Percentiles rank a stretch among this genome's conserved stretches.
Conservation (phyloP, 306 rosid species). For the Dryas octopetala region DNA sequence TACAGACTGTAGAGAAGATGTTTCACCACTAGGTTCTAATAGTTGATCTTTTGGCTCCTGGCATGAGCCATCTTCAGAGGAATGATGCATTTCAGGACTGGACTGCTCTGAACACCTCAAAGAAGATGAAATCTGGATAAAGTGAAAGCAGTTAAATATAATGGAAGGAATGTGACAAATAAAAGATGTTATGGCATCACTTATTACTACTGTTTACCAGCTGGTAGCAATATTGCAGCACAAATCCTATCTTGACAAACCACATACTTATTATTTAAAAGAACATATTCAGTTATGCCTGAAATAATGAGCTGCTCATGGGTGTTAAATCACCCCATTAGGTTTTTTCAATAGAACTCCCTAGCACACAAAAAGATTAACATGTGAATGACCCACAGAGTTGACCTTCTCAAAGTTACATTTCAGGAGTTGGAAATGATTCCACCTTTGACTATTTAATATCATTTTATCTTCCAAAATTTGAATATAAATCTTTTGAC, state of each 20-base stretch:
- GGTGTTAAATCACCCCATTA: not conserved
- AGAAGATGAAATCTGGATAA: slow-evolving; percentile 34
- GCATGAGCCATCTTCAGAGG: slow-evolving; percentile 23
- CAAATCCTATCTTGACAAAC: slow-evolving; percentile 5
- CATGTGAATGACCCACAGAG: not conserved
- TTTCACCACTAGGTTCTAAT: slow-evolving; percentile 29
- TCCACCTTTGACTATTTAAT: not conserved
- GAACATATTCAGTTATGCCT: not conserved
- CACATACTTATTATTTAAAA: not conserved
- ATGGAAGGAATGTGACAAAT: not conserved
- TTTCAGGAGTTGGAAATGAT: not conserved
- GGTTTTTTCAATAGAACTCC: not conserved
- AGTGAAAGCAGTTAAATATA: slow-evolving; percentile 6
- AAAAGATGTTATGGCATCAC: not conserved
- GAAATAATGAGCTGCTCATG: not conserved
- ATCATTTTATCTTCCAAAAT: not conserved
- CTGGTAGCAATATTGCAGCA: not conserved
- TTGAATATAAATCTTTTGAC: not conserved
- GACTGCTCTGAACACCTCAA: slow-evolving; percentile 35
- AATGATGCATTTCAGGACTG: slow-evolving; percentile 18
- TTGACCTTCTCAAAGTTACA: not conserved
- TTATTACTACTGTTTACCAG: not conserved
- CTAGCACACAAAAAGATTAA: not conserved
- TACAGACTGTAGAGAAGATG: slow-evolving; percentile 23
- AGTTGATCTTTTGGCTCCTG: slow-evolving; percentile 32